These are phyloP conservation scores for Diplodia scrobiculata DNA, from an alignment of 2,329 filamentous ascomycete genomes.

Conservation along the genomic window DNA sequence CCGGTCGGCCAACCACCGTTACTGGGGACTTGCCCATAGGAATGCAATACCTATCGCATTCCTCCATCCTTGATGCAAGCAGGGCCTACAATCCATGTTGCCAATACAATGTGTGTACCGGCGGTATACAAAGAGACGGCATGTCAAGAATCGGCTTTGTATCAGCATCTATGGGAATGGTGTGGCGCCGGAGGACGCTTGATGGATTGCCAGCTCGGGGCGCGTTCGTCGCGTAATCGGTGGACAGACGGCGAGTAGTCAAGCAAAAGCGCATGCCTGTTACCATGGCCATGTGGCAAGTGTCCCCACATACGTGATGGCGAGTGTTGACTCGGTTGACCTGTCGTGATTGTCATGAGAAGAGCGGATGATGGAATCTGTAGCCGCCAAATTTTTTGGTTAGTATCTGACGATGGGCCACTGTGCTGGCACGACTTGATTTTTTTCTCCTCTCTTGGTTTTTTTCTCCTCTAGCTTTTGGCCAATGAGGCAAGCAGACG, in stretches of 20 bases:
- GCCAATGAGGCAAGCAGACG: background rate
- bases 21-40: slow-evolving; percentile 52
- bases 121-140: background rate
- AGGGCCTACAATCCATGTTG: slow-evolving; percentile 51
- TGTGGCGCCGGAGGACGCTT: background rate
- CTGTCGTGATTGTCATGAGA: background rate
- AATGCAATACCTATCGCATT: slow-evolving; percentile 42
- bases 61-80: slow-evolving; percentile 50
- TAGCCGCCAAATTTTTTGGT: background rate
- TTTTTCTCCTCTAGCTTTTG: background rate
- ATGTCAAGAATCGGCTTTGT: slow-evolving; percentile 61
- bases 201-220: background rate
- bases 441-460: background rate
- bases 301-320: background rate
- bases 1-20: slow-evolving; percentile 48
- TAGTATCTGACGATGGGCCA: background rate
- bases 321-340: background rate
- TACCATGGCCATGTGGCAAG: background rate
- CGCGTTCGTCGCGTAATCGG: background rate
- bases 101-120: background rate
- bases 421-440: background rate
- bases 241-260: background rate
- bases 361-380: background rate
- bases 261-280: background rate
- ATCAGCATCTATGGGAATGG: background rate